Percentiles rank a stretch among this genome's conserved stretches.
phyloP scores from a whole-genome alignment of 2,329 filamentous ascomycete genomes.

The Pestalotiopsis sp. region DNA sequence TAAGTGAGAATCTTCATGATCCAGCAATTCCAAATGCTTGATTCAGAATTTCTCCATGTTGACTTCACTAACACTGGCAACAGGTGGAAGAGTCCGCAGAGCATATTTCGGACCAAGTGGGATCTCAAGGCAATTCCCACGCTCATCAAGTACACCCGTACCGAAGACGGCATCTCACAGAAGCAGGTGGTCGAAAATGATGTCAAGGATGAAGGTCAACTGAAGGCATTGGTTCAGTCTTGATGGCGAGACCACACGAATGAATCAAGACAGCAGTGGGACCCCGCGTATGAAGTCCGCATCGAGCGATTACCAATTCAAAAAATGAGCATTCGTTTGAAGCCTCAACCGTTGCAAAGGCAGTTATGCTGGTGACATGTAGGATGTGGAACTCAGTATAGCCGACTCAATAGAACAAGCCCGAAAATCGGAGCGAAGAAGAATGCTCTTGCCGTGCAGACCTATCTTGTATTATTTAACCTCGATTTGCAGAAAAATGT shows the following conservation, averaged over 20 bases:
- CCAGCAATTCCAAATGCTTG: background rate
- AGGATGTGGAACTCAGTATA: background rate
- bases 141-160: constrained; percentile 5
- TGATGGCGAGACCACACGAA: background rate
- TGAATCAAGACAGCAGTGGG: too few species aligned
- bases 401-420: background rate
- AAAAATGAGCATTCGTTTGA: background rate
- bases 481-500: too few species aligned
- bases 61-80: background rate
- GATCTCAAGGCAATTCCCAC: constrained; percentile 7
- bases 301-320: too few species aligned
- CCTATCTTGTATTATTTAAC: too few species aligned
- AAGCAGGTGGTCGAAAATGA: constrained; percentile 6
- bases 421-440: too few species aligned
- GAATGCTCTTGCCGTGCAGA: too few species aligned
- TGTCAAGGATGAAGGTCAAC: background rate
- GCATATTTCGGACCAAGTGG: constrained; percentile 1
- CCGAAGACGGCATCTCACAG: constrained; percentile 1
- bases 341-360: background rate
- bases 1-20: background rate
- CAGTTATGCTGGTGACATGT: background rate
- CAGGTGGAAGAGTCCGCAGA: constrained; percentile 5
- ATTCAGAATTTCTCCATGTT: background rate
- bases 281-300: too few species aligned
- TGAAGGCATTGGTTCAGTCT: constrained; percentile 1